phyloP scores from a whole-genome alignment of 164 flowering plant species.

The Tinospora cordifolia region DNA sequence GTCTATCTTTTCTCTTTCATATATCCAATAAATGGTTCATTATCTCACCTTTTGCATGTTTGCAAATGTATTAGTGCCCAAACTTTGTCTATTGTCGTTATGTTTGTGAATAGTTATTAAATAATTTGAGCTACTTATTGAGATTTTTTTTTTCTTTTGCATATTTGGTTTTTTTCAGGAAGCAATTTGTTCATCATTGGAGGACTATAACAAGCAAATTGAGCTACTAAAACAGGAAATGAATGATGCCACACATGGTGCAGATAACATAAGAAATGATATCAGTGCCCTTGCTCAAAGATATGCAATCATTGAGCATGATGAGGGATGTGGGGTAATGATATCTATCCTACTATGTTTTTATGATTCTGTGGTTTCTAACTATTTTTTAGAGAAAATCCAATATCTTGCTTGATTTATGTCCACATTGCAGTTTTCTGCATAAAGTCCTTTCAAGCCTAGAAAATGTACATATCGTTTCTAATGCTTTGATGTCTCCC shows the following conservation, averaged over 20 bases:
- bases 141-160: background rate
- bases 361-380: background rate
- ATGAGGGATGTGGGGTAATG: constrained; percentile 96
- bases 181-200: constrained; percentile 97
- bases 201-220: constrained; percentile 98
- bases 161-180: constrained; percentile 56
- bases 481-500: no score
- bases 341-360: constrained; percentile 1
- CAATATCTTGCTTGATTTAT: no score
- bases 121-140: background rate
- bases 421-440: no score
- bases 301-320: constrained; percentile 82
- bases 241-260: constrained; percentile 99
- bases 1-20: background rate
- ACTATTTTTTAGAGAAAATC: background rate
- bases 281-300: constrained; percentile 96
- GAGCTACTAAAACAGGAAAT: constrained; percentile 88
- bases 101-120: background rate
- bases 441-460: no score
- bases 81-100: background rate
- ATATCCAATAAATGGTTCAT: background rate
- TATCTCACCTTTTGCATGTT: background rate
- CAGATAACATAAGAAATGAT: constrained; percentile 94
- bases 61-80: background rate
- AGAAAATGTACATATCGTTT: no score